Evolutionary conservation across 2,329 filamentous ascomycete species (phyloP).

Genomic region (Aspergillus fischeri): DNA sequence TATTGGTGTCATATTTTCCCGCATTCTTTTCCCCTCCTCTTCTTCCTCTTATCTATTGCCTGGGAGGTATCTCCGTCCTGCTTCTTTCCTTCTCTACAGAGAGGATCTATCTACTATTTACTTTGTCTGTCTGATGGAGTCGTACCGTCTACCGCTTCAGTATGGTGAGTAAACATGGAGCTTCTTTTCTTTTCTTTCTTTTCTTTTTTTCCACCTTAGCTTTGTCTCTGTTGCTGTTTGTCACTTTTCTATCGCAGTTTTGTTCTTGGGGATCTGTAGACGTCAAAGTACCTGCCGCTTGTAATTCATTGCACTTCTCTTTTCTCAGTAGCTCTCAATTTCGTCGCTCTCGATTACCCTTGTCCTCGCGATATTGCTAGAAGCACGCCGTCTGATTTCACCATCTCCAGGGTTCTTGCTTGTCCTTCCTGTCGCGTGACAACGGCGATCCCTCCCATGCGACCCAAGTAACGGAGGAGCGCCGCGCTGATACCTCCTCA

Average conservation of each 20-base stretch:
- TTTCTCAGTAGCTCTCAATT: neutral
- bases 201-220: neutral
- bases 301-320: neutral
- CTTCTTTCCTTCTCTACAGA: neutral
- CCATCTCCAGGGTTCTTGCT: slow-evolving; percentile 36
- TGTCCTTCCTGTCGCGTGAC: slow-evolving; percentile 34
- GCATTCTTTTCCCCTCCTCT: slow-evolving; percentile 2
- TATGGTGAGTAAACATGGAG: slow-evolving; percentile 29
- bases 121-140: slow-evolving; percentile 23
- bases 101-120: slow-evolving; percentile 6
- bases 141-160: slow-evolving; percentile 22
- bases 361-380: neutral
- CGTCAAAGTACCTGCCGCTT: neutral
- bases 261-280: neutral
- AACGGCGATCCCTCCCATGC: slow-evolving; percentile 21
- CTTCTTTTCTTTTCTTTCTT: neutral
- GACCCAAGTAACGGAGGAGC: slow-evolving; percentile 21
- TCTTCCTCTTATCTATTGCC: neutral
- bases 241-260: neutral
- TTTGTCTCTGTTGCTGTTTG: neutral
- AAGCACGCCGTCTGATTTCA: neutral
- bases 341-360: neutral
- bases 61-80: slow-evolving; percentile 3
- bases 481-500: slow-evolving; percentile 17
- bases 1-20: slow-evolving; percentile 5